Base-by-base conservation (phyloP, 768 basidiomycete genomes). In the Erythrobasidium yunnanense region DNA sequence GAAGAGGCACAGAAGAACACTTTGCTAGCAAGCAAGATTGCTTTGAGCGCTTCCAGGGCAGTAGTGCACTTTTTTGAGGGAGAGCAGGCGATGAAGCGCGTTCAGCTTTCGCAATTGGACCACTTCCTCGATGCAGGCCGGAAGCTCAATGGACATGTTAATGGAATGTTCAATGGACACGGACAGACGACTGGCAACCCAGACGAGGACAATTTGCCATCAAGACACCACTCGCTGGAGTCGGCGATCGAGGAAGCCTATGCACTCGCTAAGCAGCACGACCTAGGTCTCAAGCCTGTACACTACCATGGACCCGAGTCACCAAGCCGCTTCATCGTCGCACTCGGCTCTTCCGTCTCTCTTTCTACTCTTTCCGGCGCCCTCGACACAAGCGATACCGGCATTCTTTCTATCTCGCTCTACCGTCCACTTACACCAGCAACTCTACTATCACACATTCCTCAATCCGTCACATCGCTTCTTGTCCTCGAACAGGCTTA, bases 1-100 rank as follows among this genome's bases (percentile, higher is more conserved):
- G 87, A 90, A 74, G 82, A 90, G 73, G 88, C 90, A 2, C 87
- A 93, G 71, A 88, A 92, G 73, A 85, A 96, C 75, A 87, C 90
- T 23, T 78, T 96, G 34, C 81, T 97, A 18, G 89, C 90, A 15
- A 84, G 88, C 55, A 83, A 85, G 46, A 77, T 96, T 54, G 88
- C 93, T 0, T 81, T 81, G 35, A 75, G 80, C 5, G 83, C 87
- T 71, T 79, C 79, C 62, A 86, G 83, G 70, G 84, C 85, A 4
- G 88, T 93, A n/a, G 79, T 95, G 25, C 93, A 96, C 74, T 84
- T 82, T 15, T 95, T 90, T 76, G 74, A 74, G 1, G 74, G 77
- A 22, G 75, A 77, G 17, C 78, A 80, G 27, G 56, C 46, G 13
- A 56, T 45, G 58, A 32, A 22, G n/a, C 47, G 69, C 57, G 71